Conservation (phyloP, 768 basidiomycete genomes). For the Lentinula lateritia region DNA sequence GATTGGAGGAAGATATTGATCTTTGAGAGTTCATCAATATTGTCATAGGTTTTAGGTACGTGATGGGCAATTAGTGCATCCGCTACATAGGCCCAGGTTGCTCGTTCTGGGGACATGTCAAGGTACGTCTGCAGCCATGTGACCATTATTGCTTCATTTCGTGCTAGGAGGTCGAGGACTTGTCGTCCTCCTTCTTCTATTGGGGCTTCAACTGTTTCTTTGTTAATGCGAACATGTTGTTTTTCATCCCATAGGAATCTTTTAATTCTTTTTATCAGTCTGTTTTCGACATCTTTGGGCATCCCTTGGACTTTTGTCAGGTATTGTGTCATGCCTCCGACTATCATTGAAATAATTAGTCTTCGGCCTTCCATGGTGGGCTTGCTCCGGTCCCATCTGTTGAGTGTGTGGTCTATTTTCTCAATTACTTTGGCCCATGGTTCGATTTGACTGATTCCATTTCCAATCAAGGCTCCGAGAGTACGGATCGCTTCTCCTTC, state of each 20-base stretch:
- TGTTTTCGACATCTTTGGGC: conserved; percentile 13
- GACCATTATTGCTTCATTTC: neutral
- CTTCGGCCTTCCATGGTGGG: conserved; percentile 24
- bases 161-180: conserved; percentile 7
- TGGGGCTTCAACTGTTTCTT: conserved; percentile 16
- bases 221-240: conserved; percentile 11
- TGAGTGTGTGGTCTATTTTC: conserved; percentile 16
- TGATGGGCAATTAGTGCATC: too few species aligned
- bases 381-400: conserved; percentile 18
- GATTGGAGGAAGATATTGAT: too few species aligned
- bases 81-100: too few species aligned
- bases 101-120: too few species aligned
- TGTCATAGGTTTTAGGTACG: too few species aligned
- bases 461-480: conserved; percentile 24
- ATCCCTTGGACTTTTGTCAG: conserved; percentile 28
- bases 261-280: conserved; percentile 11
- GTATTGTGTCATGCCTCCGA: conserved; percentile 29
- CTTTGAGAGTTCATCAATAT: too few species aligned
- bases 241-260: conserved; percentile 16
- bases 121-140: too few species aligned
- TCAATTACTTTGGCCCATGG: conserved; percentile 23
- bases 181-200: neutral
- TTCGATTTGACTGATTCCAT: conserved; percentile 13
- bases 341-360: conserved; percentile 19
- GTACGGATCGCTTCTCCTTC: conserved; percentile 21